Base-by-base conservation (phyloP, 768 basidiomycete species). In the Gloeostereum incarnatum region DNA sequence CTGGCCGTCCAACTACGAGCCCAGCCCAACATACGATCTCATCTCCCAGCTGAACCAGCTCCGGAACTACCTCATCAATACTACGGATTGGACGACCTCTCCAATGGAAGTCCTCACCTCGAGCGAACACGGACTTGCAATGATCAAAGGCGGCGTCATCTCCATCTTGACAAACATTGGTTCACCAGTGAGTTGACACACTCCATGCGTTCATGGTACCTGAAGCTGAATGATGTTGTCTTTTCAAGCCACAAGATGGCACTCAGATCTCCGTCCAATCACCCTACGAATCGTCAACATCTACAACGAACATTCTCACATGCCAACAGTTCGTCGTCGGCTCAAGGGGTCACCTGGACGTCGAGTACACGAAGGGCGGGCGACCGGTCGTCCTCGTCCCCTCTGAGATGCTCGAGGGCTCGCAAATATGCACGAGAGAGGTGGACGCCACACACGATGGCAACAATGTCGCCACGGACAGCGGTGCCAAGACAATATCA, bases 271-370 rank as follows among this genome's bases (percentile, higher is more conserved):
- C 73, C 3, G 75, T 76, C n/a, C 65, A 69, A 37, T 76, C 81
- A 6, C 67, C 73, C 1, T 83, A 65, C 49, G 45, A 56, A 13
- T 40, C 60, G 5, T 63, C 63, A 29, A 69, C 71, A 2, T 63
- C 73, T 4, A 63, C 71, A 22, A 69, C 68, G 21, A 73, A 84
- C 45, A 61, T 85, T 38, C 50, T 86, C 16, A 72, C 71, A 2
- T 88, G 85, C 55, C 54, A 58, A 25, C 78, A 83, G 54, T 79
- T 73, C 66, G 73, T 67, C 14, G 75, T 84, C 6, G 85, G 81
- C 20, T 75, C 81, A 29, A 62, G 68, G 32, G 79, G 81, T 27
- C 73, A 65, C 24, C 48, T 89, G 35, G 64, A 72, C 18, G 69
- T 76, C 17, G 60, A 78, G 43, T 88, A 88, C 51, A 68, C 67